A percentile compares a stretch with the other conserved stretches of the same genome.
Conservation (phyloP, 2,329 filamentous ascomycete species). For the Blastomyces percursus region DNA sequence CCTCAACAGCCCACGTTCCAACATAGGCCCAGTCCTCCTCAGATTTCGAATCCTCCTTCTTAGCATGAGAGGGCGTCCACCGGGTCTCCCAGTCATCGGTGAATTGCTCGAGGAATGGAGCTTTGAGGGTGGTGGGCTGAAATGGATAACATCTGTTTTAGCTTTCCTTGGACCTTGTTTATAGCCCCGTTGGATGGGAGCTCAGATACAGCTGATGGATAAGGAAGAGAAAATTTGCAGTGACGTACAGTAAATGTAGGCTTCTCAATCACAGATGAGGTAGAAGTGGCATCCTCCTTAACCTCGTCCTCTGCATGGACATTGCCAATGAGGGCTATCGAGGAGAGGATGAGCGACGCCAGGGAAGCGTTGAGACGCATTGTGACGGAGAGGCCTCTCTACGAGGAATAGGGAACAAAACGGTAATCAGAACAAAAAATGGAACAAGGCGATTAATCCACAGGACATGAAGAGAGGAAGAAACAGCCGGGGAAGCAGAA, state of each 20-base stretch:
- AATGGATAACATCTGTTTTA: slow-evolving; percentile 9
- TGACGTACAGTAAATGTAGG: slow-evolving; percentile 77
- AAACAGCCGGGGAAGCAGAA: slow-evolving; percentile 9
- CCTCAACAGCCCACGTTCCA: slow-evolving; percentile 93
- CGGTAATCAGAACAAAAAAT: slow-evolving; percentile 9
- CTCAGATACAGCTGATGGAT: neutral
- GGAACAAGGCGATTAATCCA: slow-evolving; percentile 13
- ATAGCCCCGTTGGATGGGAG: slow-evolving; percentile 3
- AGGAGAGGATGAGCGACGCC: slow-evolving; percentile 56
- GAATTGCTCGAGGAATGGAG: slow-evolving; percentile 96
- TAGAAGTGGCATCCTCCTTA: slow-evolving; percentile 45
- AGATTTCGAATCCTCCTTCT: slow-evolving; percentile 78
- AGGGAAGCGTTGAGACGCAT: slow-evolving; percentile 81
- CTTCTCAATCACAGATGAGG: slow-evolving; percentile 49
- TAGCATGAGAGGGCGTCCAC: slow-evolving; percentile 92
- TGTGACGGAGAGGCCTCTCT: slow-evolving; percentile 22
- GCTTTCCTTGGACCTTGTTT: slow-evolving; percentile 3
- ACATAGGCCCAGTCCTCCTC: slow-evolving; percentile 95
- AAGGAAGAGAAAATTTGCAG: neutral
- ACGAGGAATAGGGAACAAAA: slow-evolving; percentile 10
- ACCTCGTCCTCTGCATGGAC: slow-evolving; percentile 60
- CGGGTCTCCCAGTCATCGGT: slow-evolving; percentile 87
- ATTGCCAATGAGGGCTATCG: slow-evolving; percentile 56
- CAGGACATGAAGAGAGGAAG: slow-evolving; percentile 14
- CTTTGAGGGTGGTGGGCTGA: slow-evolving; percentile 79